Conservation (phyloP, 164 flowering plant genomes). For the Santalum album region DNA sequence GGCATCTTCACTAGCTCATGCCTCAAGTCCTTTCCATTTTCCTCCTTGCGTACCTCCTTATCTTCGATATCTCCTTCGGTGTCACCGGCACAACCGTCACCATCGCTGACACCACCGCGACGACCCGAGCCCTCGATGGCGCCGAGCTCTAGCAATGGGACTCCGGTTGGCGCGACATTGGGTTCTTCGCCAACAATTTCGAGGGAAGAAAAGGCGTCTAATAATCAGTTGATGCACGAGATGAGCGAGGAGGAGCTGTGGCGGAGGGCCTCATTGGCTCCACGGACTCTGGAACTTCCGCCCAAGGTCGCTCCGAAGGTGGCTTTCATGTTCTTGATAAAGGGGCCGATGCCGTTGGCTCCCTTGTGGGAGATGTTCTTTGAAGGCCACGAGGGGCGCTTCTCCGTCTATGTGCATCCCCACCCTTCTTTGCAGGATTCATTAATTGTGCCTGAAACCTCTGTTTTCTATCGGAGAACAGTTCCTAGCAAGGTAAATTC, state of each 20-base stretch:
- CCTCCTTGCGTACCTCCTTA: no score
- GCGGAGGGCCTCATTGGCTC: constrained; percentile 4
- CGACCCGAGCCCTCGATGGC: no score
- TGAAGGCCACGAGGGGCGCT: constrained; percentile 26
- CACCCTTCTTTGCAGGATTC: constrained; percentile 26
- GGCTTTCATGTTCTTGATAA: constrained; percentile 27
- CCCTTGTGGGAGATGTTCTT: constrained; percentile 39
- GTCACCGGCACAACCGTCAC: no score
- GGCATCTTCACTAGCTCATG: neutral
- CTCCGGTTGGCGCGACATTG: neutral
- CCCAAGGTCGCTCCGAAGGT: constrained; percentile 9
- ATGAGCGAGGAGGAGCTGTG: constrained; percentile 31
- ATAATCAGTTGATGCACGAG: constrained; percentile 13
- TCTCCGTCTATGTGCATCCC: constrained; percentile 31
- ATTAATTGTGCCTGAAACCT: constrained; percentile 16
- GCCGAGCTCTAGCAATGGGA: no score
- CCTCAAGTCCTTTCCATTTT: neutral
- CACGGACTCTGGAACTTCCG: constrained; percentile 4
- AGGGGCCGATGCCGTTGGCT: constrained; percentile 18
- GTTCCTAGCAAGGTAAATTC: constrained; percentile 34
- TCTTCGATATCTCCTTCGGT: no score
- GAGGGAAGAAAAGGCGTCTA: neutral
- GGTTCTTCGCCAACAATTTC: neutral
- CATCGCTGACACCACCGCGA: no score
- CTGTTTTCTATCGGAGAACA: constrained; percentile 29